Percentiles rank a stretch among this genome's conserved stretches.
phyloP scores from a whole-genome alignment of 441 rosid species.

The Syzygium malaccense region DNA sequence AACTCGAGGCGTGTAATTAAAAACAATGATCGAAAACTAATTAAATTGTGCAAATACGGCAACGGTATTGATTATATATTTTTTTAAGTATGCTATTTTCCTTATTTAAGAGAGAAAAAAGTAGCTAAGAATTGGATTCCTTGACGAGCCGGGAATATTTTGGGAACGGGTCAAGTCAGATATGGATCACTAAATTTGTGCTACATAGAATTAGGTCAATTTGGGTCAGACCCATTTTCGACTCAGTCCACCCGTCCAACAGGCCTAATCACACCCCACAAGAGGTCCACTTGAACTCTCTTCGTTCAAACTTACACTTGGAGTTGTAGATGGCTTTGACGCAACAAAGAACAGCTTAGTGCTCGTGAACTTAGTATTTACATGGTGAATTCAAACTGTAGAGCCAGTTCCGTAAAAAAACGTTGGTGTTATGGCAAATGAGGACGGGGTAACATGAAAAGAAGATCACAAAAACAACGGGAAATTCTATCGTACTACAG shows the following conservation, averaged over 20 bases:
- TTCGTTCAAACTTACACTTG: background rate
- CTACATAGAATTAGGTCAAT: background rate
- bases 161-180: background rate
- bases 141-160: fast-evolving
- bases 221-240: background rate
- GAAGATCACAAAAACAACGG: background rate
- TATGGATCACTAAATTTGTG: fast-evolving
- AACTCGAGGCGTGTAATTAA: no score
- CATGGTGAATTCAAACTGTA: background rate
- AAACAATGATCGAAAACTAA: no score
- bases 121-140: background rate
- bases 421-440: background rate
- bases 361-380: background rate
- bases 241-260: background rate
- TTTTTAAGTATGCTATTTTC: no score
- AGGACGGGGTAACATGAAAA: background rate
- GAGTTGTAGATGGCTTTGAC: background rate
- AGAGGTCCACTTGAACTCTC: background rate
- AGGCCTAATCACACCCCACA: background rate
- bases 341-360: background rate
- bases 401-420: fast-evolving
- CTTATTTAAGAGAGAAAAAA: no score
- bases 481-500: no score
- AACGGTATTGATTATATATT: no score
- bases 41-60: no score